Evolutionary conservation across 2,329 filamentous ascomycete species (phyloP).

Genomic region (Aspergillus sp.): DNA sequence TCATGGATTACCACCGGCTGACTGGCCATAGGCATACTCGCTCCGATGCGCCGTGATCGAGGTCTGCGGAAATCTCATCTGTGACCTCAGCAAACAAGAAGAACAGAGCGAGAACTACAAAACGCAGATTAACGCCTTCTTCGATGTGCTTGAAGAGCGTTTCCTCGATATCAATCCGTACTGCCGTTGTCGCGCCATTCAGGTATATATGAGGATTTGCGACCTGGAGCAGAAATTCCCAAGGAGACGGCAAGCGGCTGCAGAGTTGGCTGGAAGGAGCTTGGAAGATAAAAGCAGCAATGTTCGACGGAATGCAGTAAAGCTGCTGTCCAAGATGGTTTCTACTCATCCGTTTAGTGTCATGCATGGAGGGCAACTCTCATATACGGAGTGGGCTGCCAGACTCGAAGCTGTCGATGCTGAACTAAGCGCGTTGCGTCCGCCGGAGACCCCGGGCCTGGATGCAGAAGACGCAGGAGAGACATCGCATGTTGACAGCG

Average conservation of each 20-base stretch:
- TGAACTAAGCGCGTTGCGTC: constrained; percentile 71
- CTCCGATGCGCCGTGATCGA: constrained; percentile 89
- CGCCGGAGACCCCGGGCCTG: constrained; percentile 62
- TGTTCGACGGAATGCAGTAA: constrained; percentile 89
- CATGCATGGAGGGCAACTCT: constrained; percentile 80
- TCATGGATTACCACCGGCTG: constrained; percentile 8
- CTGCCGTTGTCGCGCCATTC: constrained; percentile 80
- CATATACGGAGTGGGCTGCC: constrained; percentile 73
- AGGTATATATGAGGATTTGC: constrained; percentile 85
- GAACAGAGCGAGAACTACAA: constrained; percentile 89
- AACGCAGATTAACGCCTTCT: constrained; percentile 91
- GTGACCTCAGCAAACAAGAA: constrained; percentile 80
- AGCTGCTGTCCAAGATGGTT: constrained; percentile 76
- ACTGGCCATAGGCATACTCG: constrained; percentile 62
- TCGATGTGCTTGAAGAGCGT: constrained; percentile 89
- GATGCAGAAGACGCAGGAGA: constrained; percentile 58
- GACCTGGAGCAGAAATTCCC: constrained; percentile 95
- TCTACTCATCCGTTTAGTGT: constrained; percentile 91
- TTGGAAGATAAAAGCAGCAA: constrained; percentile 98
- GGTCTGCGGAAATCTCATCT: constrained; percentile 91
- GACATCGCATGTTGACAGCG: constrained; percentile 64
- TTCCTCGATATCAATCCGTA: constrained; percentile 97
- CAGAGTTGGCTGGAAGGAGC: constrained; percentile 78
- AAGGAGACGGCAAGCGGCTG: constrained; percentile 77
- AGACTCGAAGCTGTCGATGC: constrained; percentile 73